These are phyloP conservation scores for Eimeria zaria DNA, from an alignment of 169 alveolate species.

Conservation along the genomic window DNA sequence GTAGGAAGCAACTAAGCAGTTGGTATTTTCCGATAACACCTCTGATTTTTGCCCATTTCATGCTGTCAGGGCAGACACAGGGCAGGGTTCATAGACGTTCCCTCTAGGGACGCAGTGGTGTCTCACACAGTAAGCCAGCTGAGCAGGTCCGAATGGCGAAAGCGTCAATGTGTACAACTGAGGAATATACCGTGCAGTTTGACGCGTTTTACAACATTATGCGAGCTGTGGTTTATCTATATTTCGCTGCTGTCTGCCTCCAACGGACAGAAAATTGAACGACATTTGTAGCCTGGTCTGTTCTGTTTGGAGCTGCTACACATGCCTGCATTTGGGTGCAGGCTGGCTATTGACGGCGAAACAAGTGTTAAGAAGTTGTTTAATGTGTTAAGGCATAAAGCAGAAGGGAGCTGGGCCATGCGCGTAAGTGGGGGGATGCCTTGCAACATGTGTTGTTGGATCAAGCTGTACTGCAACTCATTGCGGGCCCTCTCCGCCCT, in stretches of 20 bases:
- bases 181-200: neutral
- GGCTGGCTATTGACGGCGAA: neutral
- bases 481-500: neutral
- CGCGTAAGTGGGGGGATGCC: neutral
- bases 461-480: neutral
- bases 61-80: neutral
- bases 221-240: neutral
- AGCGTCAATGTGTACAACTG: neutral
- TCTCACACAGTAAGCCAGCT: neutral
- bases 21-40: neutral
- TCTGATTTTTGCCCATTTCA: neutral
- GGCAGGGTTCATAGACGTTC: neutral
- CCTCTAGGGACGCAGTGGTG: neutral
- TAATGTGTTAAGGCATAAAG: neutral
- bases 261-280: neutral
- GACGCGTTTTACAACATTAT: neutral
- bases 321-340: neutral
- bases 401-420: neutral
- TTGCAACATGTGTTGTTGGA: neutral
- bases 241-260: neutral
- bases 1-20: neutral
- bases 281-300: neutral
- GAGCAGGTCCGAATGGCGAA: neutral
- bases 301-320: neutral
- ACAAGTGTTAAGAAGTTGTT: neutral